Evolutionary conservation across 176 grass and related monocot genomes (phyloP).

Genomic region (Chloris gayana): DNA sequence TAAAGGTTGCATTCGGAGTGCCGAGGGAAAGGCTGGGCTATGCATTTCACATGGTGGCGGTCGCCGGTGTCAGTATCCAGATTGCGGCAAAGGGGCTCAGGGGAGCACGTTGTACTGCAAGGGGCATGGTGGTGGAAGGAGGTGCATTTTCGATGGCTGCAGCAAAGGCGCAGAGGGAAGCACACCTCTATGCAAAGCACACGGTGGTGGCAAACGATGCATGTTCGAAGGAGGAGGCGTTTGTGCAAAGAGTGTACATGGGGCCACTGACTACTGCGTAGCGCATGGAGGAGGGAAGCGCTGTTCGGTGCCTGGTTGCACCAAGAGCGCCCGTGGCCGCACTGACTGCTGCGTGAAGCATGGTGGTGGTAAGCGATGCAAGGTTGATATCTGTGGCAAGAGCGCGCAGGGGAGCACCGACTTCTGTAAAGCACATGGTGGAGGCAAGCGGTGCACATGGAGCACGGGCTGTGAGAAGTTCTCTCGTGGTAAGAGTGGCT

Average conservation of each 20-base stretch:
- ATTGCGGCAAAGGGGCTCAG: conserved; percentile 61
- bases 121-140: conserved; percentile 63
- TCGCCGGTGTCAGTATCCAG: conserved; percentile 55
- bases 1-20: conserved; percentile 62
- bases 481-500: conserved; percentile 60
- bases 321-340: conserved; percentile 59
- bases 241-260: background rate
- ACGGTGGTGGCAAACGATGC: conserved; percentile 66
- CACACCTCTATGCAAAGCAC: conserved; percentile 66
- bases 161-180: conserved; percentile 72
- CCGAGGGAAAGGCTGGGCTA: conserved; percentile 63
- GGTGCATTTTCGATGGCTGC: conserved; percentile 67
- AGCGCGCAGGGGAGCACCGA: conserved; percentile 62
- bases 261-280: too few relatives aligned
- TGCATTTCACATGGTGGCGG: conserved; percentile 79
- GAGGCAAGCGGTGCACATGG: conserved; percentile 62
- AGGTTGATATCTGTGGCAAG: conserved; percentile 64
- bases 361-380: conserved; percentile 64
- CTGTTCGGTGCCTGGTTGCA: too few relatives aligned
- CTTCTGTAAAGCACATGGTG: conserved; percentile 63
- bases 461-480: conserved; percentile 67
- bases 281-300: too few relatives aligned
- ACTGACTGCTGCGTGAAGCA: conserved; percentile 61
- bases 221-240: background rate
- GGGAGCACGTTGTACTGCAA: conserved; percentile 72